Percentiles rank a stretch among this genome's conserved stretches.
Evolutionary conservation across 2,329 filamentous ascomycete species (phyloP).

Genomic region (Fusarium tanahbumbuense): DNA sequence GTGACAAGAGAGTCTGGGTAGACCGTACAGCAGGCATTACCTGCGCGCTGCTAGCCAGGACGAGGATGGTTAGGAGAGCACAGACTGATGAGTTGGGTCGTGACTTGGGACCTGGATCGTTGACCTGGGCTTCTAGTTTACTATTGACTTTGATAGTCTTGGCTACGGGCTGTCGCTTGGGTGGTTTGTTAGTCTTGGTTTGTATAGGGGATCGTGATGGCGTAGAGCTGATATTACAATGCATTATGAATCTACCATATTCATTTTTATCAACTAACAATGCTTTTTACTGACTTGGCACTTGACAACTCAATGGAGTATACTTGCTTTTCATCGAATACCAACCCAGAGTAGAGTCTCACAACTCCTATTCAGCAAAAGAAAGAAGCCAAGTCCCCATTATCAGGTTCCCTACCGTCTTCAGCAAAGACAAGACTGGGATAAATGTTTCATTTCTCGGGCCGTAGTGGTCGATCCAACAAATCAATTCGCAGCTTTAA

Average conservation of each 20-base stretch:
- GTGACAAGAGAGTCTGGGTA: conserved; percentile 9
- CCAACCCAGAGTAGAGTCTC: neutral
- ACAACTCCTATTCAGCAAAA: neutral
- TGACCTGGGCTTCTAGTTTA: neutral
- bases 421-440: neutral
- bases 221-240: neutral
- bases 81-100: conserved; percentile 2
- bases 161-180: neutral
- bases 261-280: neutral
- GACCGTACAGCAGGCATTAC: neutral
- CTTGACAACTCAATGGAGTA: neutral
- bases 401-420: neutral
- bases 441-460: conserved; percentile 27
- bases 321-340: neutral
- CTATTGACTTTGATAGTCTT: neutral
- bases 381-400: neutral
- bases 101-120: neutral
- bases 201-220: neutral
- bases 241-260: neutral
- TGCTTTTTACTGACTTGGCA: too few species aligned
- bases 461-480: conserved; percentile 9
- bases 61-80: conserved; percentile 10
- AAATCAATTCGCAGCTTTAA: conserved; percentile 11
- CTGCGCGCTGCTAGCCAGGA: conserved; percentile 15
- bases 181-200: neutral